Evolutionary conservation across 345 rosid species (phyloP).

Genomic region (Citrus hindsii): DNA sequence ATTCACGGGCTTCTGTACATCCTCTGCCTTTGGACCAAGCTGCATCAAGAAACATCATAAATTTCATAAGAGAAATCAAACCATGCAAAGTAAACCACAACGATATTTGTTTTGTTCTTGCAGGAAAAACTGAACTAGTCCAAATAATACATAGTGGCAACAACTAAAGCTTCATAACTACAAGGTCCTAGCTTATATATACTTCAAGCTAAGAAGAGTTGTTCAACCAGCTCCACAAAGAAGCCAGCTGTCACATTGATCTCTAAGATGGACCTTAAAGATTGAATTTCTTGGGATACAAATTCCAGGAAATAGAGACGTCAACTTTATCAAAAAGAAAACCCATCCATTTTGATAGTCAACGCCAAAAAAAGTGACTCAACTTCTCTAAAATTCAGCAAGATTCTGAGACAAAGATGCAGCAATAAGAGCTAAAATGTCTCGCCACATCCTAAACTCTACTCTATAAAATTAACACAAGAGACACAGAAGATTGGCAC

Average conservation of each 20-base stretch:
- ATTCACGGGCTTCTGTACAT: slow-evolving; percentile 28
- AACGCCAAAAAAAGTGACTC: background rate
- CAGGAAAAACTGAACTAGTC: background rate
- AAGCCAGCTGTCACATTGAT: background rate
- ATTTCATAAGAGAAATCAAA: background rate
- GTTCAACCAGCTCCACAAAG: background rate
- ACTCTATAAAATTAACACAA: background rate
- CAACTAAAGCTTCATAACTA: background rate
- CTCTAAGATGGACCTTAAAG: background rate
- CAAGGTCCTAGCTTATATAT: background rate
- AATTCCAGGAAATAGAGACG: background rate
- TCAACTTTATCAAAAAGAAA: background rate
- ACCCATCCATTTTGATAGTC: background rate
- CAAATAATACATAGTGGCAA: background rate
- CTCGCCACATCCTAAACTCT: background rate
- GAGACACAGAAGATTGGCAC: background rate
- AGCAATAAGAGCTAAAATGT: background rate
- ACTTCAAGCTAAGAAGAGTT: background rate
- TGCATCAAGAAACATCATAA: slow-evolving; percentile 9
- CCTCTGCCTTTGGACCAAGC: slow-evolving; percentile 37
- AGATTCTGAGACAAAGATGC: background rate
- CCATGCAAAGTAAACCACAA: background rate
- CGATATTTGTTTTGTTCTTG: background rate
- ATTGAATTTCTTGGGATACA: background rate
- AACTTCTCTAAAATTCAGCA: background rate